Base-by-base conservation (phyloP, 148 eudicot genomes). In the Rhododendron ovatum region DNA sequence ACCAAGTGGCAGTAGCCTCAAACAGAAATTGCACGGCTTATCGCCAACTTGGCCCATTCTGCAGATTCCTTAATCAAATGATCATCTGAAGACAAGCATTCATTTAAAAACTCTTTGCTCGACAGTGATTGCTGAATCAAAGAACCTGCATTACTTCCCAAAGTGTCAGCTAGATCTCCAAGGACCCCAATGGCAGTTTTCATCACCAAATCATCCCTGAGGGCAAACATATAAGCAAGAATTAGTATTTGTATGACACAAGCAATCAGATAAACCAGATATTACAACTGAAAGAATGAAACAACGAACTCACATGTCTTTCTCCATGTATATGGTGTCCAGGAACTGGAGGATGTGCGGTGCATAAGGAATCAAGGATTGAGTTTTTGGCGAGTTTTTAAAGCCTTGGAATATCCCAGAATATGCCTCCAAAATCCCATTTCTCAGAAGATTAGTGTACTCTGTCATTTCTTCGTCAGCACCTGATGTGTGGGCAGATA, bases 151-250 rank as follows among this genome's bases (percentile, higher is more conserved):
- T 92, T 92, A 78, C 88, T 86, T 84, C 96, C 98, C 79, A 96
- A 92, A 35, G 99, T 96, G 88, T 96, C 99, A 63, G 98, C 99
- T 55, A 96, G 92, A 90, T 96, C 99, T 86, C 99, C 98, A 78
- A 96, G 98, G 79, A 95, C 96, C 18, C 99, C 99, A 79, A 95
- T 96, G 67, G 99, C 96, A 87, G 95, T 92, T 89, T 95, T 95
- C 96, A 93, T 94, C 90, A 94, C 95, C 87, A 89, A 89, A 87
- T 96, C 98, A 92, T 96, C 98, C 98, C 99, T 96, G 87, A 80
- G 59, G 57, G 59, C 3, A 65, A 75, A 71, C 5, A 74, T n/a
- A 84, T n/a, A 73, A 17, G 80, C 83, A 55, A 83, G 11, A 41
- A 57, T 73, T 53, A 82, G 84, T 74, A 84, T 7, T 15, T 8